Evolutionary conservation across 768 basidiomycete species (phyloP).

Genomic region (Amanita rubescens): DNA sequence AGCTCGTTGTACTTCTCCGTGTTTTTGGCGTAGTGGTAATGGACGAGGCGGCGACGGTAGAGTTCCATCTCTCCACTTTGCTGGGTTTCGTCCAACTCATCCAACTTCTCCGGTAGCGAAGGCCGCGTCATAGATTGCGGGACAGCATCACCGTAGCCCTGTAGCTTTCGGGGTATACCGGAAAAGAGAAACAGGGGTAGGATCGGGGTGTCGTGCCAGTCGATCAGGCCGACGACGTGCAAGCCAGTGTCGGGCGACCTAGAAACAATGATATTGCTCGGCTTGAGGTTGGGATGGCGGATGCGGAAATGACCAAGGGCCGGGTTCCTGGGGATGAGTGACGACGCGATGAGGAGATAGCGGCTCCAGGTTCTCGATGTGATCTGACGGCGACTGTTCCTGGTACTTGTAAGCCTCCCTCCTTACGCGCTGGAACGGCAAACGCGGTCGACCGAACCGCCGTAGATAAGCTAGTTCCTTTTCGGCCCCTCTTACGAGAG

Average conservation of each 20-base stretch:
- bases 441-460: conserved; percentile 39
- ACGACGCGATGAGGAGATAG: conserved; percentile 41
- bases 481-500: conserved; percentile 30
- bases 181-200: conserved; percentile 44
- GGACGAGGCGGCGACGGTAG: conserved; percentile 40
- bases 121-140: conserved; percentile 33
- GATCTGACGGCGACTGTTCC: conserved; percentile 33
- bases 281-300: conserved; percentile 46
- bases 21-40: conserved; percentile 40
- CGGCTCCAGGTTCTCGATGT: conserved; percentile 41
- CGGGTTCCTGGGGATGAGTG: conserved; percentile 34
- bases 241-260: conserved; percentile 16
- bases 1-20: conserved; percentile 37
- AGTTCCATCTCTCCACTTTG: conserved; percentile 23
- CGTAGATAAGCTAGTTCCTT: conserved; percentile 44
- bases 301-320: too few species aligned
- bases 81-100: conserved; percentile 32
- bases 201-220: conserved; percentile 52
- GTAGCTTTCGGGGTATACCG: conserved; percentile 32
- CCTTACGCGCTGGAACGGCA: conserved; percentile 24
- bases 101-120: conserved; percentile 33
- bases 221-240: conserved; percentile 23
- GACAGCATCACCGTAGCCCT: conserved; percentile 38
- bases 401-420: conserved; percentile 32
- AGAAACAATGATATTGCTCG: conserved; percentile 40